These are phyloP conservation scores for Citrus australasica DNA, from an alignment of 345 rosid genomes.

Conservation along the genomic window DNA sequence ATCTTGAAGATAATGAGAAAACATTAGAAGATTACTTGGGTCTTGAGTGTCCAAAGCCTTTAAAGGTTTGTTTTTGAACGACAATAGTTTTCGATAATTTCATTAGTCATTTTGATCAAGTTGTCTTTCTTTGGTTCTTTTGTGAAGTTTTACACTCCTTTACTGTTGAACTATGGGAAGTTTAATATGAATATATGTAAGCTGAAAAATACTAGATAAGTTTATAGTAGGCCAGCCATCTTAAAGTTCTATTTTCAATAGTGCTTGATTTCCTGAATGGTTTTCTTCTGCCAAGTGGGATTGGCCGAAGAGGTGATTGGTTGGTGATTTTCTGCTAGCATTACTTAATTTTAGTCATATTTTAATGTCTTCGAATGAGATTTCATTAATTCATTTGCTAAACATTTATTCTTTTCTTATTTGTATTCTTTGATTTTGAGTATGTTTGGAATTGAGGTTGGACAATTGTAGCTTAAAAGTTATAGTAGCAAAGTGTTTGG, in stretches of 20 bases:
- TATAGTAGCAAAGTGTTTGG: too few species aligned
- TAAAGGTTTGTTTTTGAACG: slow-evolving; percentile 49
- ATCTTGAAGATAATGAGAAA: slow-evolving; percentile 74
- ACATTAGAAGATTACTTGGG: slow-evolving; percentile 73
- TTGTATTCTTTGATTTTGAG: too few species aligned
- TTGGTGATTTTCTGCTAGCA: not conserved
- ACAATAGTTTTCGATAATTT: not conserved
- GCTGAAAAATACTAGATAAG: not conserved
- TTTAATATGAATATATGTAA: not conserved
- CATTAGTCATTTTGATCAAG: not conserved
- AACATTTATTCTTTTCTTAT: too few species aligned
- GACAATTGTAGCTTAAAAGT: too few species aligned
- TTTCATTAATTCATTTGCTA: too few species aligned
- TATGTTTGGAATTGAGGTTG: too few species aligned
- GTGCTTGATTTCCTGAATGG: not conserved
- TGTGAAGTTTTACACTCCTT: not conserved
- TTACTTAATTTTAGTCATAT: not conserved
- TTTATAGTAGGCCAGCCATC: not conserved
- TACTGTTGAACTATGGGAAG: not conserved
- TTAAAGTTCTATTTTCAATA: not conserved
- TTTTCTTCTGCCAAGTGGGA: not conserved
- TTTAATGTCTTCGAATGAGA: too few species aligned
- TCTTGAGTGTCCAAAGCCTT: slow-evolving; percentile 63
- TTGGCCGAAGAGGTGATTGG: not conserved
- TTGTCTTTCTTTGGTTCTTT: not conserved